Evolutionary conservation across 768 basidiomycete genomes (phyloP).

Genomic region (Tulasnella calospora): DNA sequence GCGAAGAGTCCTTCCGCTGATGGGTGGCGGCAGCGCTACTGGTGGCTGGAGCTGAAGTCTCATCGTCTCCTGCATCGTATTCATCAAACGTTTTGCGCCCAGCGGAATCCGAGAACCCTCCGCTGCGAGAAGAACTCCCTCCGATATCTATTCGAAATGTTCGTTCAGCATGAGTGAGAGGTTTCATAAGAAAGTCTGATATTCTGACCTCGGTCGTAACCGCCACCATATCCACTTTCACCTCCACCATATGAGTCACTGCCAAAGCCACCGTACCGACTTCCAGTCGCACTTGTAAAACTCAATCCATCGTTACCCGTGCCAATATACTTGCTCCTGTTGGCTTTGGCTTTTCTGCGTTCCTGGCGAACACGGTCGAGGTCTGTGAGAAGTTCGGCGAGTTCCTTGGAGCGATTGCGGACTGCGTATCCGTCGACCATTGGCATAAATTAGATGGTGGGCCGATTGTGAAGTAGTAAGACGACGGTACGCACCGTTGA

Average conservation of each 20-base stretch:
- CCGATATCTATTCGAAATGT: neutral
- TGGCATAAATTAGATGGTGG: neutral
- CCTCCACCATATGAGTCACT: conserved; percentile 43
- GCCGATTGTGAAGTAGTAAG: neutral
- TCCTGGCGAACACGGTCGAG: conserved; percentile 86
- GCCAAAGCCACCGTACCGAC: conserved; percentile 66
- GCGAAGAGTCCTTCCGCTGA: conserved; percentile 41
- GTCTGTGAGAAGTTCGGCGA: conserved; percentile 86
- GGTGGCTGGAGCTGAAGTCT: conserved; percentile 34
- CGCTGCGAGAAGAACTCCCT: conserved; percentile 41
- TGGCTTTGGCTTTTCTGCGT: conserved; percentile 85
- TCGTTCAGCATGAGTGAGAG: neutral
- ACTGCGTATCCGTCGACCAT: conserved; percentile 47
- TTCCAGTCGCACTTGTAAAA: conserved; percentile 52
- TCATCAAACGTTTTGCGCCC: conserved; percentile 72
- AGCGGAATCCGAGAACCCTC: conserved; percentile 56
- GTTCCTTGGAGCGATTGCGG: conserved; percentile 86
- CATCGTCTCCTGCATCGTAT: conserved; percentile 90
- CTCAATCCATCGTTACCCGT: conserved; percentile 75
- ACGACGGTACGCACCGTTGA: conserved; percentile 64
- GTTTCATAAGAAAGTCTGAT: conserved; percentile 6
- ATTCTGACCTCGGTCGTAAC: conserved; percentile 24
- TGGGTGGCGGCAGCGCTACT: conserved; percentile 31
- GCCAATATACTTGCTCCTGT: conserved; percentile 85
- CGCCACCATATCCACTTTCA: conserved; percentile 35